phyloP scores from a whole-genome alignment of 2,329 filamentous ascomycete genomes.

The Ophiostoma quercus region DNA sequence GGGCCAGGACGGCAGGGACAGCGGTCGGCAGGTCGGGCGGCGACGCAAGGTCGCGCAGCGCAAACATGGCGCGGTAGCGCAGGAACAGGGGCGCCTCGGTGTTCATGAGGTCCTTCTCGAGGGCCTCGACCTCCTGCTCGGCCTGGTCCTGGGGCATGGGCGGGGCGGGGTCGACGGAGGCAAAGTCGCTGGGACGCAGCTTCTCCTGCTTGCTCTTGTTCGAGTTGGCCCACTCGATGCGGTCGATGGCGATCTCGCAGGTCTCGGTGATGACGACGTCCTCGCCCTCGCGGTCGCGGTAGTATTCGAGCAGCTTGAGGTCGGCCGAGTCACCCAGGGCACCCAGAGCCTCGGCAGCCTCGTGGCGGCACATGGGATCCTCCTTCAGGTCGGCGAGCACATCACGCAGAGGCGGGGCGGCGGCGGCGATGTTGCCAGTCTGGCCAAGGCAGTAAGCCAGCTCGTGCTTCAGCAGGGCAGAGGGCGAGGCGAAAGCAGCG shows the following conservation, averaged over 20 bases:
- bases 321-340: conserved; percentile 73
- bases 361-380: conserved; percentile 92
- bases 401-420: conserved; percentile 59
- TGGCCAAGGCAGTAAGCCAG: conserved; percentile 96
- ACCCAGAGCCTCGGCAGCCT: conserved; percentile 90
- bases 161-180: conserved; percentile 90
- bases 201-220: conserved; percentile 63
- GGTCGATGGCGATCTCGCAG: conserved; percentile 91
- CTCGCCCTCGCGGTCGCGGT: conserved; percentile 71
- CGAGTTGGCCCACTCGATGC: conserved; percentile 89
- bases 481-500: conserved; percentile 76
- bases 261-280: conserved; percentile 83
- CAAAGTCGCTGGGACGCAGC: conserved; percentile 72
- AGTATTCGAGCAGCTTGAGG: conserved; percentile 64
- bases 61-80: conserved; percentile 97
- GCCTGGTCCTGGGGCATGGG: conserved; percentile 63
- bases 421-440: conserved; percentile 69
- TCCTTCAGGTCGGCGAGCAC: conserved; percentile 75
- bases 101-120: conserved; percentile 75
- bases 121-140: conserved; percentile 47
- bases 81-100: conserved; percentile 75
- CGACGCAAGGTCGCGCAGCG: conserved; percentile 87
- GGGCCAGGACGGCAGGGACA: conserved; percentile 75
- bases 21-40: conserved; percentile 88
- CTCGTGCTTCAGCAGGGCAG: conserved; percentile 90